Percentiles rank a stretch among this genome's conserved stretches.
phyloP scores from a whole-genome alignment of 345 rosid genomes.

The Syzygium oleosum region DNA sequence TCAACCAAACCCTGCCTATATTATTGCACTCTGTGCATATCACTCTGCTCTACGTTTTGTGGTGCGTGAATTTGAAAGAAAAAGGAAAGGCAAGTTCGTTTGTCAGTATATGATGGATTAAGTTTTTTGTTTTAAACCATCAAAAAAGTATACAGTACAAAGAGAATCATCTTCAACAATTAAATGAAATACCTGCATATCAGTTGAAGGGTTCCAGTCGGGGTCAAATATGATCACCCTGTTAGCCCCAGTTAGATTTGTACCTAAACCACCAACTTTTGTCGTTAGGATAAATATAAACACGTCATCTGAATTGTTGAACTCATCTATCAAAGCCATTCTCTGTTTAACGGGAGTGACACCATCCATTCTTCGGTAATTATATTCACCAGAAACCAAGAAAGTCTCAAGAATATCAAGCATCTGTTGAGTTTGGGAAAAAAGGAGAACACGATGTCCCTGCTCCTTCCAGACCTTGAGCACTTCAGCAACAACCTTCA shows the following conservation, averaged over 20 bases:
- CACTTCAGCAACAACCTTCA: constrained; percentile 81
- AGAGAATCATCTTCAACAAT: neutral
- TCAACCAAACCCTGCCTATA: neutral
- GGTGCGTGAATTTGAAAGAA: neutral
- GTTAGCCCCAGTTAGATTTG: constrained; percentile 90
- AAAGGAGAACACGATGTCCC: constrained; percentile 90
- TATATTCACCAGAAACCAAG: constrained; percentile 53
- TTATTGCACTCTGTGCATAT: neutral
- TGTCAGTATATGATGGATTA: neutral
- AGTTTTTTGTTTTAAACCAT: neutral
- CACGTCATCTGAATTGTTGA: constrained; percentile 59
- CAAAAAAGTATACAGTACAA: neutral
- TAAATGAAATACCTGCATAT: constrained; percentile 64
- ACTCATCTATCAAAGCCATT: constrained; percentile 97
- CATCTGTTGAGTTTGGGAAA: constrained; percentile 94
- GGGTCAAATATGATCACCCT: constrained; percentile 98
- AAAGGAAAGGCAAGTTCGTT: neutral
- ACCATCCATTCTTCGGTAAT: constrained; percentile 95
- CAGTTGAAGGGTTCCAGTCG: constrained; percentile 98
- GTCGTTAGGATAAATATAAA: constrained; percentile 85
- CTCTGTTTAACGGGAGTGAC: constrained; percentile 81
- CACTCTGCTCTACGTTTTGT: neutral
- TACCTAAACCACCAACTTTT: constrained; percentile 96
- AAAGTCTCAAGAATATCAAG: constrained; percentile 90
- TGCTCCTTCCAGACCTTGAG: constrained; percentile 87